Conservation (phyloP, 192 early-diverging fungal species). For the Umbelopsis sp. region DNA sequence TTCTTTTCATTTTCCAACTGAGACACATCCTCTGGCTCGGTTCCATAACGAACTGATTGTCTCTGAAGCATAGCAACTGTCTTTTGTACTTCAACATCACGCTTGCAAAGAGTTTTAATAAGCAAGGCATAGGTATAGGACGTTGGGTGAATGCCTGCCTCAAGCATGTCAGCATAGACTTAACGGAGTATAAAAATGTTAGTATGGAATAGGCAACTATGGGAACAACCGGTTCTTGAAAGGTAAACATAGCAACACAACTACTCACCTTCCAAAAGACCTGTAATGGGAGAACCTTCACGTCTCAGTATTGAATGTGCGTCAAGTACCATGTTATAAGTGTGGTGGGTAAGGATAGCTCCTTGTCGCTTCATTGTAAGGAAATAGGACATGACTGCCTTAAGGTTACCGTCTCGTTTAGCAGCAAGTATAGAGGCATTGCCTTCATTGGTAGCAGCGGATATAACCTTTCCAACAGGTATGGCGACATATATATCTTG, state of each 20-base stretch:
- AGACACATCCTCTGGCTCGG: background rate
- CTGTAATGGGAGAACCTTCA: constrained; percentile 20
- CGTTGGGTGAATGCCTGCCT: constrained; percentile 22
- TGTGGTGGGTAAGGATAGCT: background rate
- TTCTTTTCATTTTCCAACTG: constrained; percentile 35
- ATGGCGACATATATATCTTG: background rate
- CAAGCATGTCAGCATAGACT: constrained; percentile 38
- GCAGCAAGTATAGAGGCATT: constrained; percentile 27
- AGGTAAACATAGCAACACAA: background rate
- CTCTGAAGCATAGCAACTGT: constrained; percentile 21
- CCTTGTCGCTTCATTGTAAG: background rate
- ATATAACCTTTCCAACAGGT: background rate
- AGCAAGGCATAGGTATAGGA: constrained; percentile 34
- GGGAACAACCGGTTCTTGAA: too few relatives aligned
- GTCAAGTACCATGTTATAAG: background rate
- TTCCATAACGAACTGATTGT: constrained; percentile 25
- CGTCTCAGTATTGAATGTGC: background rate
- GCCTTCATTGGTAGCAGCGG: constrained; percentile 2
- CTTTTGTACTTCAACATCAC: constrained; percentile 36
- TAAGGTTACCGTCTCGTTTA: constrained; percentile 32
- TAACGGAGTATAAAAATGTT: background rate
- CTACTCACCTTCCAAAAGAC: constrained; percentile 17
- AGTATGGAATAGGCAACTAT: constrained; percentile 7
- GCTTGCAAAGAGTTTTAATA: constrained; percentile 25
- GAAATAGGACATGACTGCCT: constrained; percentile 21